Conservation (phyloP, 2,329 filamentous ascomycete species). For the Aquanectria penicillioides region DNA sequence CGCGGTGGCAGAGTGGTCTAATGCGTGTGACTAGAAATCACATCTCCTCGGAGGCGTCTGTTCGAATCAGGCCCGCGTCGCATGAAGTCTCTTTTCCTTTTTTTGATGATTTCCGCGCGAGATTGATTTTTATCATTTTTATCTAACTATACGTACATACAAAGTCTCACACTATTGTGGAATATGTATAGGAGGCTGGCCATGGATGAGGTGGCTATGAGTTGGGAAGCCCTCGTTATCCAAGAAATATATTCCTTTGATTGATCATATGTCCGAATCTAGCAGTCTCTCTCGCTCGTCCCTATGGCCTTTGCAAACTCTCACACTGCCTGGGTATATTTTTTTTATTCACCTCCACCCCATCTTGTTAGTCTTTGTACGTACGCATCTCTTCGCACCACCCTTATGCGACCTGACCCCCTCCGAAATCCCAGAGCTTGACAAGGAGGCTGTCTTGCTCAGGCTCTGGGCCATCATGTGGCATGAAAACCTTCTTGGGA, state of each 20-base stretch:
- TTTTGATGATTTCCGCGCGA: background rate
- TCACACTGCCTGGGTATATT: conserved; percentile 20
- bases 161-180: too few relatives aligned
- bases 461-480: conserved; percentile 58
- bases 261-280: background rate
- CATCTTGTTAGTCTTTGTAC: background rate
- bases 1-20: conserved; percentile 47
- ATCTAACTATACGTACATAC: too few relatives aligned
- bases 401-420: conserved; percentile 19
- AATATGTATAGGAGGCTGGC: too few relatives aligned
- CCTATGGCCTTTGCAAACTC: background rate
- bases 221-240: too few relatives aligned
- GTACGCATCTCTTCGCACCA: background rate
- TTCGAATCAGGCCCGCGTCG: conserved; percentile 48
- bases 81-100: conserved; percentile 20
- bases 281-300: too few relatives aligned
- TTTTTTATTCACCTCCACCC: background rate
- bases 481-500: conserved; percentile 80
- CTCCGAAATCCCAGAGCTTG: conserved; percentile 69
- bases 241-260: too few relatives aligned
- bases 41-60: conserved; percentile 47
- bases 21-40: conserved; percentile 48
- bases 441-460: conserved; percentile 65
- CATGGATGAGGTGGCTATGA: too few relatives aligned
- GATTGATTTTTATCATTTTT: too few relatives aligned